These are phyloP conservation scores for Nicotiana paniculata DNA, from an alignment of 257 asterid species.

Conservation along the genomic window DNA sequence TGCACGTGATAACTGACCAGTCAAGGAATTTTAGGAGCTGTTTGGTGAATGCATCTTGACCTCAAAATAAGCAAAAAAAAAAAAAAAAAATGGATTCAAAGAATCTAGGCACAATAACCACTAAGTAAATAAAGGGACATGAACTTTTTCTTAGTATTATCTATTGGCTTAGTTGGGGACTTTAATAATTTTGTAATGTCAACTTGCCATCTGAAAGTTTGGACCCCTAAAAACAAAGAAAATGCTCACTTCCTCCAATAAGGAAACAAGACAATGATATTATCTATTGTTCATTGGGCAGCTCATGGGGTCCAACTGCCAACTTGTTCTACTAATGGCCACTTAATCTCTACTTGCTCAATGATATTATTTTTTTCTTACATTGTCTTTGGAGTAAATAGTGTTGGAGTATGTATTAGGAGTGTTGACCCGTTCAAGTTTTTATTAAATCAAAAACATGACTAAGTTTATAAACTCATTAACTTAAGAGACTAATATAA, in stretches of 20 bases:
- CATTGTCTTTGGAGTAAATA: too few species aligned
- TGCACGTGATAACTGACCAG: constrained; percentile 28
- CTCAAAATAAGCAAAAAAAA: not conserved
- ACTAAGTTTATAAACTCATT: not conserved
- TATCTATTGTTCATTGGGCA: not conserved
- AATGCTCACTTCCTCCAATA: constrained; percentile 19
- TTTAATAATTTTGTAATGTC: constrained; percentile 8
- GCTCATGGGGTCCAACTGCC: not conserved
- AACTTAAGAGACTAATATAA: not conserved
- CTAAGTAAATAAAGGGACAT: not conserved
- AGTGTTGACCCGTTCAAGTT: not conserved
- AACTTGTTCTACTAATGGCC: not conserved
- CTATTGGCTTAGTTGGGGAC: constrained; percentile 3
- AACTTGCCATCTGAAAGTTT: constrained; percentile 17
- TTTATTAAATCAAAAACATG: not conserved
- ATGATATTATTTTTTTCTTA: too few species aligned
- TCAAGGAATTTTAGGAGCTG: not conserved
- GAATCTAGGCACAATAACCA: constrained; percentile 17
- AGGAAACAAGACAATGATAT: not conserved
- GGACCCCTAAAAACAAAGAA: constrained; percentile 10
- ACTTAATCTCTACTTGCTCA: not conserved
- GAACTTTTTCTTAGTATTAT: not conserved
- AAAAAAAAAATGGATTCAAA: constrained; percentile 1
- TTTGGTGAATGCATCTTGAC: constrained; percentile 15
- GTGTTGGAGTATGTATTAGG: too few species aligned